A percentile compares a stretch with the other conserved stretches of the same genome.
These are phyloP conservation scores for Clavariopsis aquatica DNA, from an alignment of 495 filamentous ascomycete genomes.

Conservation along the genomic window DNA sequence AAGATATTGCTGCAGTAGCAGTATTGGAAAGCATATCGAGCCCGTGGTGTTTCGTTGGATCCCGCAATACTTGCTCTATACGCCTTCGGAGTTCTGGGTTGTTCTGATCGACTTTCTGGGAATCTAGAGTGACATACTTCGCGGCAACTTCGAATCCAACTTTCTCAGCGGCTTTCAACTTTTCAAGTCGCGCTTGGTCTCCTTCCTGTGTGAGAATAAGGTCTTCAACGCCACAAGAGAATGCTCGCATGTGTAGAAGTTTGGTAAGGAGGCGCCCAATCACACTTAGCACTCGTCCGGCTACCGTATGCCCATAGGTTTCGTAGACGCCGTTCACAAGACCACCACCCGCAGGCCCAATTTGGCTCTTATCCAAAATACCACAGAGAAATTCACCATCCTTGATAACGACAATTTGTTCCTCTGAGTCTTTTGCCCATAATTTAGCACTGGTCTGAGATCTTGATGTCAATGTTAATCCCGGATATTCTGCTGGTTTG, in stretches of 20 bases:
- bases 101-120: constrained; percentile 56
- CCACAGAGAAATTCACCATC: constrained; percentile 85
- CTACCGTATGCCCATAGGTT: constrained; percentile 81
- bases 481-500: constrained; percentile 68
- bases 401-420: constrained; percentile 75
- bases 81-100: constrained; percentile 72
- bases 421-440: constrained; percentile 65
- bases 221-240: constrained; percentile 97
- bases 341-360: constrained; percentile 84
- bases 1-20: constrained; percentile 69
- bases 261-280: constrained; percentile 87
- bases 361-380: constrained; percentile 93
- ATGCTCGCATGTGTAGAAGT: constrained; percentile 87
- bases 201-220: constrained; percentile 80
- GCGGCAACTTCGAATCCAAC: constrained; percentile 81
- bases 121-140: constrained; percentile 87
- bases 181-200: constrained; percentile 68
- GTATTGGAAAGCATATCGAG: constrained; percentile 83
- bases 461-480: constrained; percentile 75
- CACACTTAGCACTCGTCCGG: constrained; percentile 83
- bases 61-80: constrained; percentile 85
- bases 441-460: constrained; percentile 70
- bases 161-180: constrained; percentile 64
- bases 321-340: constrained; percentile 92
- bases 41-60: constrained; percentile 84